Percentiles rank a stretch among this genome's conserved stretches.
Conservation (phyloP, 495 filamentous ascomycete species). For the Podospora didyma region DNA sequence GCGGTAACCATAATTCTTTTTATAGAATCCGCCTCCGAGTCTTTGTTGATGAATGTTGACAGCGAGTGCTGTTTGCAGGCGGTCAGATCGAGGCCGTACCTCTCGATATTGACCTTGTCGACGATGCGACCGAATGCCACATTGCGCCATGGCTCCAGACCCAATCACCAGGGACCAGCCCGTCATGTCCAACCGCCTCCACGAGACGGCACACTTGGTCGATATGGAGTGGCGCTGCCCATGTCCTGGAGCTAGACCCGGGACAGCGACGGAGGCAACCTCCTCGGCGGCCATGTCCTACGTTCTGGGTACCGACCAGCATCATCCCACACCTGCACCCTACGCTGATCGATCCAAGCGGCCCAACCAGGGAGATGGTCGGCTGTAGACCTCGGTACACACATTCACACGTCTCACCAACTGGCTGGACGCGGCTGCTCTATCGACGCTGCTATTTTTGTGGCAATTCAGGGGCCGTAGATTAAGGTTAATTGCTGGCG, state of each 20-base stretch:
- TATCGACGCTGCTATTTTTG: conserved; percentile 36
- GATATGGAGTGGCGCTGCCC: not conserved
- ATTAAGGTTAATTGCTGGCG: conserved; percentile 40
- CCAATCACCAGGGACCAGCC: conserved; percentile 5
- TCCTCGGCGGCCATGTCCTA: not conserved
- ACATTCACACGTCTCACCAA: not conserved
- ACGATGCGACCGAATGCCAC: conserved; percentile 8
- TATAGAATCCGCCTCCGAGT: conserved; percentile 30
- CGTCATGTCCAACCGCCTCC: not conserved
- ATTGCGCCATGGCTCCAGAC: conserved; percentile 14
- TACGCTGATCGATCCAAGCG: conserved; percentile 11
- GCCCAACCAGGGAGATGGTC: not conserved
- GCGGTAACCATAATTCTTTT: conserved; percentile 33
- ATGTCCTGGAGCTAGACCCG: conserved; percentile 13
- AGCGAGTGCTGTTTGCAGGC: conserved; percentile 10
- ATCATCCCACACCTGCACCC: not conserved
- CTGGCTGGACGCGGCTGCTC: conserved; percentile 4
- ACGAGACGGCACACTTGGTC: not conserved
- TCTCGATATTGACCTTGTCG: conserved; percentile 12
- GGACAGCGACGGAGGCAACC: conserved; percentile 9
- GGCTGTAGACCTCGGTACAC: not conserved
- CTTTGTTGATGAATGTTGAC: conserved; percentile 4
- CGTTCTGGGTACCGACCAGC: not conserved
- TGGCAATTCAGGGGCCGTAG: conserved; percentile 24
- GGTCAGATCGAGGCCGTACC: conserved; percentile 20